Evolutionary conservation across 805 yeast genomes (phyloP).

Genomic region (Pichia deserticola): DNA sequence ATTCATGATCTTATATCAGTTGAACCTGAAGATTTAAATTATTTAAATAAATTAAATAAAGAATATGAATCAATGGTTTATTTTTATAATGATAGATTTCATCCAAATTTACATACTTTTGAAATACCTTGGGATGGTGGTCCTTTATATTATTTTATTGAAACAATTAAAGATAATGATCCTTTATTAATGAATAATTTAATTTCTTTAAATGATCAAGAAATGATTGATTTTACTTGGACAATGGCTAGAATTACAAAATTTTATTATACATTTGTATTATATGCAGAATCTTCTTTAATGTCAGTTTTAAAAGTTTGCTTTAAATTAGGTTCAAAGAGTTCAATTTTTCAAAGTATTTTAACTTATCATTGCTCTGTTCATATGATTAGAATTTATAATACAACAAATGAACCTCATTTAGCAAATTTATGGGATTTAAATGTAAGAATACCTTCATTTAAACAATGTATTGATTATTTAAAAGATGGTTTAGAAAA

Average conservation of each 20-base stretch:
- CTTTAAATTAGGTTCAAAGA: conserved; percentile 5
- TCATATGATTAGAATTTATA: conserved; percentile 8
- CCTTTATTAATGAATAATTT: neutral
- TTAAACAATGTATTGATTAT: conserved; percentile 9
- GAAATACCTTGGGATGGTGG: conserved; percentile 6
- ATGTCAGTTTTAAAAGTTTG: neutral
- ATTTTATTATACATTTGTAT: conserved; percentile 5
- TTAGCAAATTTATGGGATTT: conserved; percentile 8
- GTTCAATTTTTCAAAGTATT: conserved; percentile 10
- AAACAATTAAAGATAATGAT: conserved; percentile 6
- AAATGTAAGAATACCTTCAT: conserved; percentile 5
- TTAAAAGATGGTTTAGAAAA: conserved; percentile 4
- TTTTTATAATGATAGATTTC: conserved; percentile 1
- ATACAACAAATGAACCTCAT: neutral
- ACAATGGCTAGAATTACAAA: conserved; percentile 6
- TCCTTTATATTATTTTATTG: conserved; percentile 1
- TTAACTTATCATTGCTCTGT: conserved; percentile 10
- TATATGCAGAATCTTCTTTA: conserved; percentile 6
- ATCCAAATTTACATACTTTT: conserved; percentile 6
- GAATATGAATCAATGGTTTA: neutral
- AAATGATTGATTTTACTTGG: conserved; percentile 13
- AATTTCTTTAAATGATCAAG: neutral
- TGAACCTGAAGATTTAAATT: neutral
- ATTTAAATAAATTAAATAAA: neutral
- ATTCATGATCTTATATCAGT: conserved; percentile 4